Evolutionary conservation across 805 yeast species (phyloP).

Genomic region (Kregervanrija delftensis): DNA sequence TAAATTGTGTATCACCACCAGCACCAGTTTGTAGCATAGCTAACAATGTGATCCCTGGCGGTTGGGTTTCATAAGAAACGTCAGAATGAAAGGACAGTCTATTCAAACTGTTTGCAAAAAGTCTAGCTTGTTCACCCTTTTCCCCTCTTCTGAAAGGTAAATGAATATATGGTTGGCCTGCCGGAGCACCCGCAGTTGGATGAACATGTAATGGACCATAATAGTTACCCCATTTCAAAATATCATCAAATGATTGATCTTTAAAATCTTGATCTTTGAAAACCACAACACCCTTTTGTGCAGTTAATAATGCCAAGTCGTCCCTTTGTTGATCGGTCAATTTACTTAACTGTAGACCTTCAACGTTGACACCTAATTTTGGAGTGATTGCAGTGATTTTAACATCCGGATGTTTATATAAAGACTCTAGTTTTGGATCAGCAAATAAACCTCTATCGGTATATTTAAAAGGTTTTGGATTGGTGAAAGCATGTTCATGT

Average conservation of each 20-base stretch:
- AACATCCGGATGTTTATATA: constrained; percentile 31
- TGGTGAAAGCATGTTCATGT: constrained; percentile 15
- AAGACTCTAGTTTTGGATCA: constrained; percentile 47
- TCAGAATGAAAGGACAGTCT: constrained; percentile 63
- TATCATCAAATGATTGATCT: constrained; percentile 42
- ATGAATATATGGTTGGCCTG: constrained; percentile 52
- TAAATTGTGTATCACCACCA: constrained; percentile 76
- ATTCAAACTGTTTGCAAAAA: constrained; percentile 30
- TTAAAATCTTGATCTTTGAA: constrained; percentile 64
- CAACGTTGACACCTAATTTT: constrained; percentile 60
- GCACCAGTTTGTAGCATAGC: constrained; percentile 45
- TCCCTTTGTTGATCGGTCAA: constrained; percentile 51
- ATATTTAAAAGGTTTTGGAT: constrained; percentile 48
- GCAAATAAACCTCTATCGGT: constrained; percentile 62
- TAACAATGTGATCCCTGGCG: constrained; percentile 66
- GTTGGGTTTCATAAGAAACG: constrained; percentile 66
- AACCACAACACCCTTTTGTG: constrained; percentile 64
- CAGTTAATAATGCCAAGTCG: constrained; percentile 63
- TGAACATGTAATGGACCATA: constrained; percentile 71
- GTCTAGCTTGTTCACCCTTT: constrained; percentile 30
- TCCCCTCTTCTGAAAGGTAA: constrained; percentile 48
- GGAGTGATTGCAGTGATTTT: constrained; percentile 47
- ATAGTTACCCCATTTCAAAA: constrained; percentile 48
- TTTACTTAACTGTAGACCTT: constrained; percentile 51
- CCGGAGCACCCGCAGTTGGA: constrained; percentile 70